Percentiles rank a stretch among this genome's conserved stretches.
phyloP scores from a whole-genome alignment of 2,329 filamentous ascomycete genomes.

The Colletotrichum orchidophilum region DNA sequence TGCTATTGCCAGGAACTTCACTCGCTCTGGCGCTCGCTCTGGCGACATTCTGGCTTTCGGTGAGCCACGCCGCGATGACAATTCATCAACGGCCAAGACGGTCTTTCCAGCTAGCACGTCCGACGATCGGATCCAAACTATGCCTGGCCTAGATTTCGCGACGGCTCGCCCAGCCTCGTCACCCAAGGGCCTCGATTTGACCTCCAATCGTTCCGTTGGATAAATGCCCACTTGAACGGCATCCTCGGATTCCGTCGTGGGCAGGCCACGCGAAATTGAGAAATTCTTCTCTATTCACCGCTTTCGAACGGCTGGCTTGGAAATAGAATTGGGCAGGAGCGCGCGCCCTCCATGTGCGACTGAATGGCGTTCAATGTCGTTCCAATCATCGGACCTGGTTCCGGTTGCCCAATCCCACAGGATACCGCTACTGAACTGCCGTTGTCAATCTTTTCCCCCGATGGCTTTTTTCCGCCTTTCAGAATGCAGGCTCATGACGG shows the following conservation, averaged over 20 bases:
- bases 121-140: background rate
- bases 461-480: background rate
- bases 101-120: conserved; percentile 3
- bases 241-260: background rate
- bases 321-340: background rate
- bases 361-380: conserved; percentile 2
- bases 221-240: background rate
- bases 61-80: conserved; percentile 8
- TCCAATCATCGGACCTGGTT: background rate
- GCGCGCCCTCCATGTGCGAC: background rate
- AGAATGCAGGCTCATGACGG: conserved; percentile 8
- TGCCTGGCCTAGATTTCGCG: conserved; percentile 2
- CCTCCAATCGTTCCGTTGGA: background rate
- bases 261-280: background rate
- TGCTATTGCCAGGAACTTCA: background rate
- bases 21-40: background rate
- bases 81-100: conserved; percentile 11
- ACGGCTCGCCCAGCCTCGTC: background rate
- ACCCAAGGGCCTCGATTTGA: background rate
- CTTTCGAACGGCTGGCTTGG: background rate
- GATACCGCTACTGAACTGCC: conserved; percentile 1
- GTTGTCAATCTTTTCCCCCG: conserved; percentile 3
- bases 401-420: conserved; percentile 14
- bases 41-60: background rate
- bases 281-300: background rate